These are phyloP conservation scores for Zasmidium cellare DNA, from an alignment of 2,329 filamentous ascomycete species.

Conservation along the genomic window DNA sequence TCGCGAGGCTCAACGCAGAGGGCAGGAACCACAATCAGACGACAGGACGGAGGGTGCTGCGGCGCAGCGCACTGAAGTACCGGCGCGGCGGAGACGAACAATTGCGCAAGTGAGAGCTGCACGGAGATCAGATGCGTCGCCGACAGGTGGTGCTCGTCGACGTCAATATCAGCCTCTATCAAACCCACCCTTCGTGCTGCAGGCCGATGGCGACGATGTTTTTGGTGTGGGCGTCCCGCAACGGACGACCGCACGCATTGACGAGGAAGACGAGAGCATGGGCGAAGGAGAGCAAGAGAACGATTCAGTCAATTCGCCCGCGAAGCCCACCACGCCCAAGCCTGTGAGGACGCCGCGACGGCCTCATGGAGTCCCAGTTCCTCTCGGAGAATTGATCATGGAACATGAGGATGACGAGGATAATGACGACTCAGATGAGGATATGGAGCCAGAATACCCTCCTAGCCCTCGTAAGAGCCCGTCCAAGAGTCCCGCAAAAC, in stretches of 20 bases:
- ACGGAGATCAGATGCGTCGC: slow-evolving; percentile 26
- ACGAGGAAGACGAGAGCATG: slow-evolving; percentile 36
- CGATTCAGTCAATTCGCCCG: slow-evolving; percentile 44
- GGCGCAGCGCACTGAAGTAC: slow-evolving; percentile 20
- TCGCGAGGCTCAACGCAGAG: slow-evolving; percentile 55
- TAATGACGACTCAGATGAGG: slow-evolving; percentile 12
- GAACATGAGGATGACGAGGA: slow-evolving; percentile 25
- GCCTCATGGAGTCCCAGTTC: slow-evolving; percentile 31
- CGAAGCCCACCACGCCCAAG: slow-evolving; percentile 36
- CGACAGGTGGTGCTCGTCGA: slow-evolving; percentile 21
- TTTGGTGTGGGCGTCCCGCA: slow-evolving; percentile 14
- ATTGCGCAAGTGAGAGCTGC: slow-evolving; percentile 28
- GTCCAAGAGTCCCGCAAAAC: slow-evolving; percentile 29
- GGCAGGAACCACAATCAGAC: slow-evolving; percentile 33
- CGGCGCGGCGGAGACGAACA: slow-evolving; percentile 26
- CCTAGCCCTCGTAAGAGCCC: slow-evolving; percentile 37
- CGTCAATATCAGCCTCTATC: slow-evolving; percentile 11
- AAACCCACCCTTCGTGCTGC: slow-evolving; percentile 26
- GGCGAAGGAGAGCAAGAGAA: slow-evolving; percentile 51
- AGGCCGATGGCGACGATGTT: slow-evolving; percentile 23
- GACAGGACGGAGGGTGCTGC: slow-evolving; percentile 17
- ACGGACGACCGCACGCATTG: slow-evolving; percentile 14
- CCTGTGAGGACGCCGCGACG: slow-evolving; percentile 26
- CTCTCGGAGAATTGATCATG: slow-evolving; percentile 32
- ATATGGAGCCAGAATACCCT: slow-evolving; percentile 36